Conservation (phyloP, 2,329 filamentous ascomycete species). For the Purpureocillium takamizusanense region DNA sequence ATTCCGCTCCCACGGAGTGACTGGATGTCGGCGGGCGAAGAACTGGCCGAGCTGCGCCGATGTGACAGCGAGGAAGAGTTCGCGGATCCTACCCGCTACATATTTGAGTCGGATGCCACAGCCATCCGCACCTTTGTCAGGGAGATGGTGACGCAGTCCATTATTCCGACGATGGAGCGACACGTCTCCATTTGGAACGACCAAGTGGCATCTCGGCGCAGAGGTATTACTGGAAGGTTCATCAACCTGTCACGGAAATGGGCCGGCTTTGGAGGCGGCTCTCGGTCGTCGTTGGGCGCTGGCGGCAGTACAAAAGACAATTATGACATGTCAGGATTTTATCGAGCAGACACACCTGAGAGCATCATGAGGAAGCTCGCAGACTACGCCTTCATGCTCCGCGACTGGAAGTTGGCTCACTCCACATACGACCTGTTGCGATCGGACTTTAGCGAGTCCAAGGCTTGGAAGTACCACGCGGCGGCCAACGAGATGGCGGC, state of each 20-base stretch:
- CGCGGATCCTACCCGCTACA: constrained; percentile 63
- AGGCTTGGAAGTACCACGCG: constrained; percentile 93
- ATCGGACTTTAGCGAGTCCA: constrained; percentile 85
- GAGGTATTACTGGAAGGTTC: constrained; percentile 86
- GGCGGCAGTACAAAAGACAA: constrained; percentile 49
- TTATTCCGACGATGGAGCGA: constrained; percentile 94
- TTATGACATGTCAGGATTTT: constrained; percentile 76
- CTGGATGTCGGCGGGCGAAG: constrained; percentile 84
- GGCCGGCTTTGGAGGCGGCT: constrained; percentile 66
- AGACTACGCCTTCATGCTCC: constrained; percentile 93
- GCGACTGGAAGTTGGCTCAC: constrained; percentile 89
- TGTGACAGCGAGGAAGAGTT: constrained; percentile 61
- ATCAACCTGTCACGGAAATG: constrained; percentile 89
- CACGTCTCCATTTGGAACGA: constrained; percentile 92
- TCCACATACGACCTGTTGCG: constrained; percentile 87
- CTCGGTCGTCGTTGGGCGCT: constrained; percentile 49
- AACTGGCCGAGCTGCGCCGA: constrained; percentile 63
- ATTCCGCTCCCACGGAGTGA: constrained; percentile 71
- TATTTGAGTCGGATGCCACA: constrained; percentile 87
- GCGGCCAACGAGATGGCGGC: constrained; percentile 94
- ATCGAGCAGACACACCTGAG: constrained; percentile 75
- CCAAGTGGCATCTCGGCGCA: constrained; percentile 81
- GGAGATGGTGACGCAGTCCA: constrained; percentile 90
- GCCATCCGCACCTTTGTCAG: constrained; percentile 83
- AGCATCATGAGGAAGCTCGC: constrained; percentile 87